Evolutionary conservation across 2,329 filamentous ascomycete genomes (phyloP).

Genomic region (Helminthosporium solani): DNA sequence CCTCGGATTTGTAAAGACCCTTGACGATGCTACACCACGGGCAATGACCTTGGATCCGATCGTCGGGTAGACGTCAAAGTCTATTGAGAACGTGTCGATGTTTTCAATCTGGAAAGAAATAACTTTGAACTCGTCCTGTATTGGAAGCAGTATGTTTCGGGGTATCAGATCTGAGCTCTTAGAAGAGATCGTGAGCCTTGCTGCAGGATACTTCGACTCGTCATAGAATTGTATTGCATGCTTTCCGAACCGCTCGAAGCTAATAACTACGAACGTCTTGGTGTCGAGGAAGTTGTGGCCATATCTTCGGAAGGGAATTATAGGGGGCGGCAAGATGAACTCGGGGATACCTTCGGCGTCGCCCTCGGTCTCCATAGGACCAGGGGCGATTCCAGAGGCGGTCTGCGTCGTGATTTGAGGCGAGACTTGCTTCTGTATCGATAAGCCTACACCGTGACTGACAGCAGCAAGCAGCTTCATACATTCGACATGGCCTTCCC

Average conservation of each 20-base stretch:
- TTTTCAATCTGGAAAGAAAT: slow-evolving; percentile 97
- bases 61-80: slow-evolving; percentile 96
- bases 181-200: slow-evolving; percentile 91
- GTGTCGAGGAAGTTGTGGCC: slow-evolving; percentile 98
- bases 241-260: slow-evolving; percentile 72
- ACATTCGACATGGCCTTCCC: slow-evolving; percentile 94
- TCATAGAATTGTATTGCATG: slow-evolving; percentile 94
- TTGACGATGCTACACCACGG: slow-evolving; percentile 87
- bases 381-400: slow-evolving; percentile 40
- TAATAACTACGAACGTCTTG: slow-evolving; percentile 93
- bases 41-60: slow-evolving; percentile 98
- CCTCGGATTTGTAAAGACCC: slow-evolving; percentile 73
- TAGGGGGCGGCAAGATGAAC: slow-evolving; percentile 88
- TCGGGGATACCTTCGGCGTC: slow-evolving; percentile 89
- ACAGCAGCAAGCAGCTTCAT: slow-evolving; percentile 78
- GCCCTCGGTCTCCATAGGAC: slow-evolving; percentile 59
- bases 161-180: slow-evolving; percentile 95
- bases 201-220: slow-evolving; percentile 92
- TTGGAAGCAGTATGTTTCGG: slow-evolving; percentile 90
- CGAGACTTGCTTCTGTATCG: slow-evolving; percentile 36
- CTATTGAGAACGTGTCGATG: slow-evolving; percentile 86
- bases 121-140: slow-evolving; percentile 91
- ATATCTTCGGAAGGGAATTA: slow-evolving; percentile 90
- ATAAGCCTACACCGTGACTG: slow-evolving; percentile 35
- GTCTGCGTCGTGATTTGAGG: slow-evolving; percentile 45